These are phyloP conservation scores for Remersonia thermophila DNA, from an alignment of 2,329 filamentous ascomycete genomes.

Conservation along the genomic window DNA sequence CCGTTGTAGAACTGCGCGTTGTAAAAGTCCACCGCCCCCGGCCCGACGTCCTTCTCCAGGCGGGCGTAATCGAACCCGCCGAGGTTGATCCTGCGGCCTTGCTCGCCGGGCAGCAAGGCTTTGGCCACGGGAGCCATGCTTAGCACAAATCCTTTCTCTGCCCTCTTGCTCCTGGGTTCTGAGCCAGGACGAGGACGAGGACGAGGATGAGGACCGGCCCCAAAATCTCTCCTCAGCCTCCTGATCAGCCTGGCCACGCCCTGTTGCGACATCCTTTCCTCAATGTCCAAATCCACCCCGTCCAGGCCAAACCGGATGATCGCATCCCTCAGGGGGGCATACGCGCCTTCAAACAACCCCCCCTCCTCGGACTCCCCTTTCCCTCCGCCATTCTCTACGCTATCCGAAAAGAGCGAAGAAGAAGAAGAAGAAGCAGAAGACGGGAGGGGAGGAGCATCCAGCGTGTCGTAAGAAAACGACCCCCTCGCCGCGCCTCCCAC, in stretches of 20 bases:
- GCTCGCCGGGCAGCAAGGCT: conserved; percentile 48
- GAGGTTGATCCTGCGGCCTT: conserved; percentile 43
- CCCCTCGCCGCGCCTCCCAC: conserved; percentile 74
- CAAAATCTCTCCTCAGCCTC: conserved; percentile 49
- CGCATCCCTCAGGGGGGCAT: conserved; percentile 49
- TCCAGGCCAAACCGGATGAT: conserved; percentile 46
- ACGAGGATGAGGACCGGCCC: conserved; percentile 58
- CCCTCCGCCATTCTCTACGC: too few relatives aligned
- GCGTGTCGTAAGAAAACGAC: conserved; percentile 45
- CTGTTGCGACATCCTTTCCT: conserved; percentile 55
- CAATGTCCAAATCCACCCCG: conserved; percentile 61
- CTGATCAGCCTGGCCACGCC: conserved; percentile 52
- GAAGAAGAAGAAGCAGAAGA: too few relatives aligned
- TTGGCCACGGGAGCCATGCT: conserved; percentile 56
- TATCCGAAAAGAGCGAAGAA: too few relatives aligned
- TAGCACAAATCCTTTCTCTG: too few relatives aligned
- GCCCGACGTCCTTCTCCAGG: conserved; percentile 55
- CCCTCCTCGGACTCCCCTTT: too few relatives aligned
- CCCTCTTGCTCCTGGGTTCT: too few relatives aligned
- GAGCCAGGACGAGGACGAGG: too few relatives aligned
- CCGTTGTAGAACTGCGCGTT: conserved; percentile 91
- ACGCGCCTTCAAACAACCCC: conserved; percentile 52
- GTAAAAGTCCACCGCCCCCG: conserved; percentile 62
- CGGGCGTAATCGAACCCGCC: conserved; percentile 72
- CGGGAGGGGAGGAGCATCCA: conserved; percentile 28